Evolutionary conservation across 2,329 filamentous ascomycete genomes (phyloP).

Genomic region (Aspergillus tubingensis): DNA sequence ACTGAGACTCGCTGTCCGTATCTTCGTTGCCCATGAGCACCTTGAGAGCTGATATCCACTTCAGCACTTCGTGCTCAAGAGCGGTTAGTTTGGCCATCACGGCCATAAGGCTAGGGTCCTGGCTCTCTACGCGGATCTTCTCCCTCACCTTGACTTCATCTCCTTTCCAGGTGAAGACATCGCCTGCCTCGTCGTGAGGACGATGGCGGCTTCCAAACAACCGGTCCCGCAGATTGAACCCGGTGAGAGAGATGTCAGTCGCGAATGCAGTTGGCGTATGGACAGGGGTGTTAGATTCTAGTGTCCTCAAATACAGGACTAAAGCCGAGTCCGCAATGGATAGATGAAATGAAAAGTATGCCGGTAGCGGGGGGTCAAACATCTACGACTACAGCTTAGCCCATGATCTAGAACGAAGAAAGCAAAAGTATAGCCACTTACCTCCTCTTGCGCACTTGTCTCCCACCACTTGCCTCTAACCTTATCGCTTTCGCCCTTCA

Average conservation of each 20-base stretch:
- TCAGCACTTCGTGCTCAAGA: conserved; percentile 69
- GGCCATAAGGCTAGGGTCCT: conserved; percentile 82
- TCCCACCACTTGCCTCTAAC: conserved; percentile 59
- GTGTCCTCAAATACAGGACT: conserved; percentile 67
- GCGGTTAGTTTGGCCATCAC: conserved; percentile 80
- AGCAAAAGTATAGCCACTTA: conserved; percentile 29
- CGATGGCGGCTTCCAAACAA: conserved; percentile 55
- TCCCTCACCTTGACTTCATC: conserved; percentile 82
- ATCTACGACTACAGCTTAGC: conserved; percentile 33
- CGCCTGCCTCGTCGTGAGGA: conserved; percentile 78
- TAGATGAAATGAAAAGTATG: conserved; percentile 71
- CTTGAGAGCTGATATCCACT: conserved; percentile 70
- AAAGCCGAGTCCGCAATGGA: conserved; percentile 70
- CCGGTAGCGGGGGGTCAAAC: conserved; percentile 64
- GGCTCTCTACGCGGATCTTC: conserved; percentile 84
- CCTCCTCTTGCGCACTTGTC: conserved; percentile 59
- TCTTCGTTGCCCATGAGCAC: conserved; percentile 73
- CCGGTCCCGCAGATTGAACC: conserved; percentile 60
- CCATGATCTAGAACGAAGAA: not conserved
- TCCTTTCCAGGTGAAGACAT: conserved; percentile 69
- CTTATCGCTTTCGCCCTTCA: conserved; percentile 58
- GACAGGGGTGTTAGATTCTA: conserved; percentile 64
- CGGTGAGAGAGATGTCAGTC: conserved; percentile 63
- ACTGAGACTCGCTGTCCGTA: conserved; percentile 37
- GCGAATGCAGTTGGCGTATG: conserved; percentile 67